Percentiles rank a stretch among this genome's conserved stretches.
These are phyloP conservation scores for Westerdykella ornata DNA, from an alignment of 2,329 filamentous ascomycete genomes.

Conservation along the genomic window DNA sequence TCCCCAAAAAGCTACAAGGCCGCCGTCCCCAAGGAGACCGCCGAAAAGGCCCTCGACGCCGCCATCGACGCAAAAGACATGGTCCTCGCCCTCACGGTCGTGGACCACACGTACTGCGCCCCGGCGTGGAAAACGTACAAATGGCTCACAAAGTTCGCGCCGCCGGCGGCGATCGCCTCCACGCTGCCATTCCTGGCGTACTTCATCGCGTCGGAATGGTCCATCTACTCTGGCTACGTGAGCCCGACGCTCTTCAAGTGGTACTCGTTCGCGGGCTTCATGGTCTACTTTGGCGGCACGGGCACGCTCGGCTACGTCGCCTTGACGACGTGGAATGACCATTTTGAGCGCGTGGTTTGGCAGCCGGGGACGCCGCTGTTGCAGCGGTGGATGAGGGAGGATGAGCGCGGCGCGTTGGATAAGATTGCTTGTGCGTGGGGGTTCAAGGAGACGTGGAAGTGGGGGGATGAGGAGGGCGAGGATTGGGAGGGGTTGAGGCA, in stretches of 20 bases:
- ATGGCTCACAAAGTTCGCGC: conserved; percentile 55
- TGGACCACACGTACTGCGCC: conserved; percentile 62
- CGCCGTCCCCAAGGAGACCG: conserved; percentile 65
- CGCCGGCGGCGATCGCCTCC: conserved; percentile 53
- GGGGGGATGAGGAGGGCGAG: conserved; percentile 82
- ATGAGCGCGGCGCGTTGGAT: conserved; percentile 82
- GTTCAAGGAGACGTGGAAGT: conserved; percentile 70
- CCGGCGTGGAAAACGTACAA: conserved; percentile 62
- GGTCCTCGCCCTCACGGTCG: conserved; percentile 66
- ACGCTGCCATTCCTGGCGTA: conserved; percentile 63
- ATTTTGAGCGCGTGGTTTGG: conserved; percentile 94
- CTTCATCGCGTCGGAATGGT: conserved; percentile 60
- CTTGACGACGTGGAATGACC: conserved; percentile 80
- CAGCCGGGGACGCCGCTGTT: conserved; percentile 70
- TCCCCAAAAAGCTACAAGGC: conserved; percentile 63
- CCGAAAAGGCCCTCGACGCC: conserved; percentile 66
- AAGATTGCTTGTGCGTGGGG: conserved; percentile 84
- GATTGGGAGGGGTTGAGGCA: conserved; percentile 85
- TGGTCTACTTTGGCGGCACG: conserved; percentile 77
- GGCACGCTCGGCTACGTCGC: conserved; percentile 77
- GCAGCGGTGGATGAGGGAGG: conserved; percentile 79
- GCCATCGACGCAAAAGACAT: conserved; percentile 77
- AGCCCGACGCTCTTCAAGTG: conserved; percentile 66
- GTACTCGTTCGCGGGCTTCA: conserved; percentile 70
- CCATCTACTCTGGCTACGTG: conserved; percentile 66